Conservation (phyloP, 2,329 filamentous ascomycete species). For the Colletotrichum falcatum region DNA sequence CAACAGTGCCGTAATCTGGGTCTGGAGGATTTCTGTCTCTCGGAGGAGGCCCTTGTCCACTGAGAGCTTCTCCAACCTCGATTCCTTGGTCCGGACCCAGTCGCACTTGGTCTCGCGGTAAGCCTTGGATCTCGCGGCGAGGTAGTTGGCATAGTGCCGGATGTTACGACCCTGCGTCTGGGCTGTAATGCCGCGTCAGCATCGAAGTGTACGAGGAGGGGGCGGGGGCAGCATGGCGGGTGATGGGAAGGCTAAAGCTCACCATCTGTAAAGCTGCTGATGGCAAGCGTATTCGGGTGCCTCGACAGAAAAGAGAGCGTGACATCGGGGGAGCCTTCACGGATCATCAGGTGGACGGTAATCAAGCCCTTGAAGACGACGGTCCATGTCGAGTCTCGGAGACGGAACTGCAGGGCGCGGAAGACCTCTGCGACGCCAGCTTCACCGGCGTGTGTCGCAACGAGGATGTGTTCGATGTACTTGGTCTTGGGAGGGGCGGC, state of each 20-base stretch:
- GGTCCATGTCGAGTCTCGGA: conserved; percentile 99
- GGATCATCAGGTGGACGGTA: conserved; percentile 96
- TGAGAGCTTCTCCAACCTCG: conserved; percentile 83
- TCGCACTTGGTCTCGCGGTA: conserved; percentile 89
- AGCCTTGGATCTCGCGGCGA: conserved; percentile 83
- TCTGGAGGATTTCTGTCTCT: conserved; percentile 91
- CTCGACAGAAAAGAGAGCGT: conserved; percentile 87
- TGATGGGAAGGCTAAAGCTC: conserved; percentile 52
- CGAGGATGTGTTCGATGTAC: conserved; percentile 97
- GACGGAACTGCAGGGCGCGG: conserved; percentile 85
- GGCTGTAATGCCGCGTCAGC: conserved; percentile 62
- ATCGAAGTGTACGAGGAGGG: background rate
- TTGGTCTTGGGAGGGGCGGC: conserved; percentile 94
- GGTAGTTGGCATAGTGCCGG: conserved; percentile 88
- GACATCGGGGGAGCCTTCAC: conserved; percentile 90
- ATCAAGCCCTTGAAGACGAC: conserved; percentile 98
- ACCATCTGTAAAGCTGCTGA: conserved; percentile 95
- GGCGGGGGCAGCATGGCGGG: background rate
- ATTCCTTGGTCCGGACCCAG: conserved; percentile 87
- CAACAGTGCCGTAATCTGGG: conserved; percentile 85
- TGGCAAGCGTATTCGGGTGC: conserved; percentile 84
- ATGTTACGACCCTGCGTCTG: conserved; percentile 97
- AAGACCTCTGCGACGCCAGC: conserved; percentile 96
- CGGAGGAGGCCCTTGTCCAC: conserved; percentile 93
- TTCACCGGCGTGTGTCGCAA: conserved; percentile 95